Evolutionary conservation across 805 yeast genomes (phyloP).

Genomic region (Wickerhamia fluorescens): DNA sequence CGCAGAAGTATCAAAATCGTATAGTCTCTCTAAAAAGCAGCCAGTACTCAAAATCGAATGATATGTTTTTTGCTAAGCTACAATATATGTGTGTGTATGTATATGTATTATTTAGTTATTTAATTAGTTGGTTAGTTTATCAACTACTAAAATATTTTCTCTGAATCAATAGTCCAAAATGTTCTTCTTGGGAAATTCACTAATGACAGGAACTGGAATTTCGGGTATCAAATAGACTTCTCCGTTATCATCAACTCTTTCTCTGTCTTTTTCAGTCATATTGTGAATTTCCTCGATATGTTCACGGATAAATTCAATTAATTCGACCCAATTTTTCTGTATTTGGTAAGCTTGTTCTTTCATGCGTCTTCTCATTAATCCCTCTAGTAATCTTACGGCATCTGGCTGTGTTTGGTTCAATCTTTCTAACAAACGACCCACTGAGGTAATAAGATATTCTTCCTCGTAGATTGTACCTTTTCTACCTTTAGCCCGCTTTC

Average conservation of each 20-base stretch:
- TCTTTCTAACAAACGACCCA: constrained; percentile 83
- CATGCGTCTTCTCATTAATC: constrained; percentile 63
- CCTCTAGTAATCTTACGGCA: constrained; percentile 66
- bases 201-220: constrained; percentile 62
- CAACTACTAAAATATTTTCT: too few relatives aligned
- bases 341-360: constrained; percentile 76
- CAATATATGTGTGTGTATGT: too few relatives aligned
- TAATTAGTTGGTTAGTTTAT: too few relatives aligned
- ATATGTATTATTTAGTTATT: too few relatives aligned
- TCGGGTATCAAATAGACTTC: constrained; percentile 71
- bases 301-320: constrained; percentile 49
- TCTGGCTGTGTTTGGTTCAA: constrained; percentile 68
- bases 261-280: constrained; percentile 79
- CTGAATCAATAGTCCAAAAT: constrained; percentile 51
- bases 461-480: constrained; percentile 97
- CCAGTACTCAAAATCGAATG: background rate
- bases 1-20: constrained; percentile 1
- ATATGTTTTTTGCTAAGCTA: constrained; percentile 1
- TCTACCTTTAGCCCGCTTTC: constrained; percentile 94
- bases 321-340: constrained; percentile 57
- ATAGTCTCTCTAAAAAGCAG: background rate
- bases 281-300: constrained; percentile 69
- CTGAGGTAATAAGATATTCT: constrained; percentile 82
- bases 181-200: constrained; percentile 52
- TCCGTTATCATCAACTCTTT: constrained; percentile 85